Conservation (phyloP, 495 filamentous ascomycete genomes). For the Coniosporium apollinis region DNA sequence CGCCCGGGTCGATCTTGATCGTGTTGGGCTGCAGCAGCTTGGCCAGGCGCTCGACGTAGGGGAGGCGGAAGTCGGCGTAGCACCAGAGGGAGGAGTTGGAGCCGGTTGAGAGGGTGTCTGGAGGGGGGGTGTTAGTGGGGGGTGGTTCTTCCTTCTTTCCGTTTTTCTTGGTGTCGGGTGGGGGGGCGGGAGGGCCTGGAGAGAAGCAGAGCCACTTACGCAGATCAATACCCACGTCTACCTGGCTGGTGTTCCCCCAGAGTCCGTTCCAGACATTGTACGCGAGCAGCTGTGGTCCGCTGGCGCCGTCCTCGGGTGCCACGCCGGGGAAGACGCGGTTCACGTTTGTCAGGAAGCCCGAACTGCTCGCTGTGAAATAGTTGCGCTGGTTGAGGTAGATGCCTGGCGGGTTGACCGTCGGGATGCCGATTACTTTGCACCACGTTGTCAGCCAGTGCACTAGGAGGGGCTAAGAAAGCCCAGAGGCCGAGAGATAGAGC, state of each 20-base stretch:
- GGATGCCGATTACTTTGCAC: conserved; percentile 5
- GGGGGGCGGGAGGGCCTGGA: background rate
- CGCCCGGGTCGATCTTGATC: conserved; percentile 8
- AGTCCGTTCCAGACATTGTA: conserved; percentile 9
- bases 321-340: conserved; percentile 7
- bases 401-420: conserved; percentile 3
- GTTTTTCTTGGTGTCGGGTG: too few relatives aligned
- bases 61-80: conserved; percentile 8
- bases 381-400: conserved; percentile 7
- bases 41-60: conserved; percentile 8
- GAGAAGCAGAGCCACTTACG: background rate
- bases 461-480: too few relatives aligned
- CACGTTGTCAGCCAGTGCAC: too few relatives aligned
- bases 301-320: conserved; percentile 1
- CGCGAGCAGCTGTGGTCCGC: background rate
- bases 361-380: conserved; percentile 2
- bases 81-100: conserved; percentile 8
- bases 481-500: too few relatives aligned
- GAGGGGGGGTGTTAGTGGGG: too few relatives aligned
- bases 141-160: too few relatives aligned
- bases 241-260: conserved; percentile 6
- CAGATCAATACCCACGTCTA: conserved; percentile 6
- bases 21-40: conserved; percentile 8
- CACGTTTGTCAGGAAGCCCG: too few relatives aligned
- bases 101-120: conserved; percentile 6